Base-by-base conservation (phyloP, 352 stramenopile genomes). In the Peronosclerospora sorghi region DNA sequence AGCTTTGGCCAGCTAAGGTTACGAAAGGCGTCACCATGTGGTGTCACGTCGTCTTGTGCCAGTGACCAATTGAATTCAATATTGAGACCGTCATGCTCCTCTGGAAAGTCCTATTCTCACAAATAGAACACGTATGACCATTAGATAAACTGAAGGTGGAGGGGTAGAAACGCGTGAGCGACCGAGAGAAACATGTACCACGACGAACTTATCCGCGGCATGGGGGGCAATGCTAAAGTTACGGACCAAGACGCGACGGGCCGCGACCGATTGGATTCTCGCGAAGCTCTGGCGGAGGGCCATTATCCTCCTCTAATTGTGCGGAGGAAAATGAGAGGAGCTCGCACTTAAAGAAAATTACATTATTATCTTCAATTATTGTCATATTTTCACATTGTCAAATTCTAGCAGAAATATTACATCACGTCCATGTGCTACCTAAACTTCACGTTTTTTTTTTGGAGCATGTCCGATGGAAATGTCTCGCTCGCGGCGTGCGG, bases 61-160 rank as follows among this genome's bases (percentile, higher is more conserved):
- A 91, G 59, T 44, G 75, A 88, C 78, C 78, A 91, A 58, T 91
- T 91, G 47, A 91, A 87, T 48, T 91, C 75, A 24, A 88, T 86
- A 62, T 88, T 79, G 9, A 88, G 59, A 2, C 71, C 78, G 17
- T 88, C 78, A 52, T 79, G 72, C 56, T 87, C 71, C 46, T 86
- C 44, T 4, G 78, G 78, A 26, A 87, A 72, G n/a, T 83, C 65
- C 73, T 86, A 28, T 50, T 58, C 26, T 18, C 13, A 21, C 28
- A 14, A 40, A 41, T 12, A 7, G 7, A 30, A 12, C 12, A 30
- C 7, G 4, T 15, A 30, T 13, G 35, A 42, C 21, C 50, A 45
- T 9, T 26, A 19, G 5, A 23, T 14, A 12, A 20, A 20, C 12
- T 13, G 14, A 37, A 37, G 12, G 3, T 21, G 21, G 3, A n/a